Conservation (phyloP, 1,139 yeast species). For the Yamadazyma dendronema region DNA sequence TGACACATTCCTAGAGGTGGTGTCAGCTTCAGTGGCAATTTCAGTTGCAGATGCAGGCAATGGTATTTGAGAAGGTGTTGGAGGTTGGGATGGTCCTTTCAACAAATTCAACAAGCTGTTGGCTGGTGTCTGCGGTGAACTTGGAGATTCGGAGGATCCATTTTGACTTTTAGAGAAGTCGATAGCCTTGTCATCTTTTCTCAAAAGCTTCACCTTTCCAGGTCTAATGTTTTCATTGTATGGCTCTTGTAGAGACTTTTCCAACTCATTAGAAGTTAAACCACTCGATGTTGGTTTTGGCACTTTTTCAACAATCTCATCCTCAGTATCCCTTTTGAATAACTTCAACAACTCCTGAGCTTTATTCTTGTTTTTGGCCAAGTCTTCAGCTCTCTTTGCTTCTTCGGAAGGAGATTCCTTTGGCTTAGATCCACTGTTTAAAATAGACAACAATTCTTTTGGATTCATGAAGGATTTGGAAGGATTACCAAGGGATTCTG, state of each 20-base stretch:
- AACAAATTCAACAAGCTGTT: slow-evolving; percentile 11
- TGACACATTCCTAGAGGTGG: not conserved
- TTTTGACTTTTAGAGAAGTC: too few species aligned
- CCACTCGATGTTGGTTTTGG: not conserved
- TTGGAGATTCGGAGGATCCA: slow-evolving; percentile 4
- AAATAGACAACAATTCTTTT: slow-evolving; percentile 51
- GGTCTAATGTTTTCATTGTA: slow-evolving; percentile 7
- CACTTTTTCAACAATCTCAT: not conserved
- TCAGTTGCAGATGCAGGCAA: not conserved
- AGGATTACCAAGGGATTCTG: slow-evolving; percentile 44
- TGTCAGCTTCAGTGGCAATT: not conserved
- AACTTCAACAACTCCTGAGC: slow-evolving; percentile 41
- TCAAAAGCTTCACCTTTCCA: slow-evolving; percentile 13
- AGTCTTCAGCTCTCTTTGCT: slow-evolving; percentile 15
- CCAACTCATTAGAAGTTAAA: slow-evolving; percentile 21
- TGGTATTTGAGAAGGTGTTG: not conserved
- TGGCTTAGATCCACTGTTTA: slow-evolving; percentile 31
- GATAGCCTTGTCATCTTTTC: too few species aligned
- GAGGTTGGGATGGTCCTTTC: slow-evolving; percentile 8
- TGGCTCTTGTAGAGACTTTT: slow-evolving; percentile 15
- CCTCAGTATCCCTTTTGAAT: slow-evolving; percentile 19
- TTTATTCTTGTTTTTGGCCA: slow-evolving; percentile 31
- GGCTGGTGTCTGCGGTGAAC: slow-evolving; percentile 7
- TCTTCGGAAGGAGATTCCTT: slow-evolving; percentile 13
- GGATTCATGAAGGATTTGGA: slow-evolving; percentile 40